Evolutionary conservation across 768 basidiomycete species (phyloP), one percentile per base, ranked within the genome.

Genomic region (Trametes maxima): DNA sequence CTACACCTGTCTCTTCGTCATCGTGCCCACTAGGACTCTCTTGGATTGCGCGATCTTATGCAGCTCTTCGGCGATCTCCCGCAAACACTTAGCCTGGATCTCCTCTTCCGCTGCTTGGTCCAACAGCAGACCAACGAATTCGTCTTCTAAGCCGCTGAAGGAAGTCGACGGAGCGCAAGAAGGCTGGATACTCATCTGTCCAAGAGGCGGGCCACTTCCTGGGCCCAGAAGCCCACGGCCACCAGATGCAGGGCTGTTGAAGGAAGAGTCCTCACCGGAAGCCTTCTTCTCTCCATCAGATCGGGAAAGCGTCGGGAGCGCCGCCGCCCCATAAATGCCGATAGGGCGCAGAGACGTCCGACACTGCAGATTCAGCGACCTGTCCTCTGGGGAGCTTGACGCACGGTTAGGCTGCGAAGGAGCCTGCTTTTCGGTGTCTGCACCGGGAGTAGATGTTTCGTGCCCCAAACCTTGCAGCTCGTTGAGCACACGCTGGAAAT

Each of bases 381-480:
- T 33, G 28, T 33, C 28, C 28, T 33, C 28, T 8, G 28, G 28
- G 28, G 28, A 33, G 28, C 28, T 33, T 33, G 28, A 33, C 28
- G 28, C 28, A 33, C 28, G 28, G 28, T 3, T 33, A 33, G 28
- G 8, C 28, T 33, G 28, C 28, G 28, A 8, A 33, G 28, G 28
- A 8, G 28, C 28, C 28, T 33, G 28, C 19, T 28, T 14, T 16
- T 35, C 40, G n/a, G 33, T 19, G 7, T 28, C 33, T 25, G 17
- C 19, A 22, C 12, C 42, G 25, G 10, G 12, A 22, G 19, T 21
- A 47, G 54, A 37, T 16, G 13, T n/a, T 21, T 37, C 47, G 54
- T 19, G 39, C 47, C 49, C 59, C 17, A 55, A 55, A 50, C 62
- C 65, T 54, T 62, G 62, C 45, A 65, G 60, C 49, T 63, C 59